phyloP scores from a whole-genome alignment of 139 green algal species.

The Chlorella sp. region DNA sequence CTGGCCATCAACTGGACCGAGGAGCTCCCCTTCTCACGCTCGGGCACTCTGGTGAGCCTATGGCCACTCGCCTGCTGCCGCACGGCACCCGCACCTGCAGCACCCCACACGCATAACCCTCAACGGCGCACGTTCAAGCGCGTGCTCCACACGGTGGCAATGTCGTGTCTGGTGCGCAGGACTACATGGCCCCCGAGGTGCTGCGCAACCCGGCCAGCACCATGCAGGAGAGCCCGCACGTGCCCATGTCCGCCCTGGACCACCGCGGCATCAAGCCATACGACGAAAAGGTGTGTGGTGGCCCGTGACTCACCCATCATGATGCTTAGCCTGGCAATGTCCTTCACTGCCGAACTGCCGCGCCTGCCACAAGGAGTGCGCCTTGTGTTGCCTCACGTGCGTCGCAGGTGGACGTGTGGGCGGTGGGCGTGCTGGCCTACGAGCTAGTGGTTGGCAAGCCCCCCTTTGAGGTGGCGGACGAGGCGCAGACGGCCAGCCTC shows the following conservation, averaged over 20 bases:
- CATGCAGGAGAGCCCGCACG: slow-evolving; percentile 43
- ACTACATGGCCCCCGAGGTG: slow-evolving; percentile 50
- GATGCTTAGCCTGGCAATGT: no score
- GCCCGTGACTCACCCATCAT: no score
- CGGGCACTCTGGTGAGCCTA: slow-evolving; percentile 45
- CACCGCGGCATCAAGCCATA: slow-evolving; percentile 48
- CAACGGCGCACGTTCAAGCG: background rate
- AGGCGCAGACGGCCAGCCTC: slow-evolving; percentile 61
- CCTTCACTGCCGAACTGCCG: no score
- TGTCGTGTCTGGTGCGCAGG: slow-evolving; percentile 3
- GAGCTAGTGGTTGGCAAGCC: slow-evolving; percentile 69
- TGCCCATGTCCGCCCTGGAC: slow-evolving; percentile 26
- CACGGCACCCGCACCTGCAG: no score
- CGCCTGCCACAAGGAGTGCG: no score
- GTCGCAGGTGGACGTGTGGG: slow-evolving; percentile 67
- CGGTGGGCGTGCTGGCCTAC: slow-evolving; percentile 75
- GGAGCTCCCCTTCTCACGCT: slow-evolving; percentile 70
- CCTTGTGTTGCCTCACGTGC: background rate
- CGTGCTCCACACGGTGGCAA: no score
- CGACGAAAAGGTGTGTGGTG: background rate
- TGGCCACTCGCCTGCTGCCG: background rate
- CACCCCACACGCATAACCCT: no score
- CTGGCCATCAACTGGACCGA: slow-evolving; percentile 58
- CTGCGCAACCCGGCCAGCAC: slow-evolving; percentile 51
- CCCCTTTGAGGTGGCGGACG: slow-evolving; percentile 63